These are phyloP conservation scores for Phyllosticta paracitricarpa DNA, from an alignment of 2,329 filamentous ascomycete species.

Conservation along the genomic window DNA sequence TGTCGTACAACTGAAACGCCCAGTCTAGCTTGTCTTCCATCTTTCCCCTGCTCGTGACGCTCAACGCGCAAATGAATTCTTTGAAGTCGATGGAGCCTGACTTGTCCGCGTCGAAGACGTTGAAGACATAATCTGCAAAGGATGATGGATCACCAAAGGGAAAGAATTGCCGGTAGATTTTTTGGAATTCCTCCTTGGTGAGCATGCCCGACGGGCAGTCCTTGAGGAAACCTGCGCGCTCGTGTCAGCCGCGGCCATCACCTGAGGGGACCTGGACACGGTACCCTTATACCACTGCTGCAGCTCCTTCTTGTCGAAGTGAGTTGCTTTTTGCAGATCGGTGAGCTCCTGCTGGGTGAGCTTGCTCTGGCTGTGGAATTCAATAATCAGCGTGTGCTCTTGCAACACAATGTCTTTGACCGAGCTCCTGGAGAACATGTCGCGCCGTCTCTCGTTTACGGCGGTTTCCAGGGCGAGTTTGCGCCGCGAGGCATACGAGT, in stretches of 20 bases:
- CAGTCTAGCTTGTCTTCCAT: constrained; percentile 99
- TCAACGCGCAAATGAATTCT: constrained; percentile 97
- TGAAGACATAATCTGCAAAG: constrained; percentile 98
- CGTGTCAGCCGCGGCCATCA: constrained; percentile 14
- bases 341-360: constrained; percentile 91
- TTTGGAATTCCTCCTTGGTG: constrained; percentile 97
- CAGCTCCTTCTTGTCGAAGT: constrained; percentile 99
- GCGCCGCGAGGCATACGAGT: constrained; percentile 18
- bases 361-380: constrained; percentile 75
- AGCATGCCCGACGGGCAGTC: constrained; percentile 96
- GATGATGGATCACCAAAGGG: constrained; percentile 95
- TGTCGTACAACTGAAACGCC: constrained; percentile 99
- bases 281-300: constrained; percentile 99
- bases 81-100: constrained; percentile 98
- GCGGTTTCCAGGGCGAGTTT: constrained; percentile 20
- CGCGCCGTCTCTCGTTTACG: constrained; percentile 17
- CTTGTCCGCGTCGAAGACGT: constrained; percentile 96
- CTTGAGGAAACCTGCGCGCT: constrained; percentile 74
- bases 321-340: constrained; percentile 91
- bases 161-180: constrained; percentile 99
- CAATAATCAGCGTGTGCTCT: constrained; percentile 24
- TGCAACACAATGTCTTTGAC: constrained; percentile 18
- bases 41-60: constrained; percentile 91
- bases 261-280: constrained; percentile 16
- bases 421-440: constrained; percentile 17